A percentile compares a stretch with the other conserved stretches of the same genome.
These are phyloP conservation scores for Flaveria bidentis DNA, from an alignment of 129 eudicot genomes.

Conservation along the genomic window DNA sequence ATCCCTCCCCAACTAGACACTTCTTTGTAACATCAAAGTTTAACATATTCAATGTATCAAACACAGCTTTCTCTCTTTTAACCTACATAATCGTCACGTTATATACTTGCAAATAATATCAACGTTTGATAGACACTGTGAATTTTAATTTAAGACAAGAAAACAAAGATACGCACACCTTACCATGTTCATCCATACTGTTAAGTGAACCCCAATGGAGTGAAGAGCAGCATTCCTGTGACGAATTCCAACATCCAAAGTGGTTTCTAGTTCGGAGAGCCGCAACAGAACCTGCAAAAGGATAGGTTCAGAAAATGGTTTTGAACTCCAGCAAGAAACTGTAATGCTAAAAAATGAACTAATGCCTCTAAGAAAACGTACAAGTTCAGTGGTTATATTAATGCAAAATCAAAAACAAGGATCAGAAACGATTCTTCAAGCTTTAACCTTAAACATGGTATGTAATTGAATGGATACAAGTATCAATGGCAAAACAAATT, in stretches of 20 bases:
- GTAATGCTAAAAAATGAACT: neutral
- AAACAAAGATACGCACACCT: slow-evolving; percentile 27
- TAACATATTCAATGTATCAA: slow-evolving; percentile 90
- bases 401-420: neutral
- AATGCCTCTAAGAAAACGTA: neutral
- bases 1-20: slow-evolving; percentile 98
- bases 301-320: slow-evolving; percentile 20
- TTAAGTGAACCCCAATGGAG: slow-evolving; percentile 66
- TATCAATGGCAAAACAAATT: neutral
- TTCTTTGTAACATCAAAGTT: slow-evolving; percentile 97
- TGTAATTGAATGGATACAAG: slow-evolving; percentile 2
- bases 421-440: slow-evolving; percentile 5
- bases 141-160: slow-evolving; percentile 9
- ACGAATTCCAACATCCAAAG: slow-evolving; percentile 90
- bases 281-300: slow-evolving; percentile 76
- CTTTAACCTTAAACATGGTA: neutral
- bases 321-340: slow-evolving; percentile 5
- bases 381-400: slow-evolving; percentile 8
- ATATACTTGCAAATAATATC: slow-evolving; percentile 22
- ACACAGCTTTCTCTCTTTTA: slow-evolving; percentile 96
- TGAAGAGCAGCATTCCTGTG: slow-evolving; percentile 80
- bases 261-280: slow-evolving; percentile 86
- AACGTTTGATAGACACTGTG: neutral
- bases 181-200: slow-evolving; percentile 90
- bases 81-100: slow-evolving; percentile 53